Conservation (phyloP, 2,329 filamentous ascomycete species). For the Talaromyces sp. region DNA sequence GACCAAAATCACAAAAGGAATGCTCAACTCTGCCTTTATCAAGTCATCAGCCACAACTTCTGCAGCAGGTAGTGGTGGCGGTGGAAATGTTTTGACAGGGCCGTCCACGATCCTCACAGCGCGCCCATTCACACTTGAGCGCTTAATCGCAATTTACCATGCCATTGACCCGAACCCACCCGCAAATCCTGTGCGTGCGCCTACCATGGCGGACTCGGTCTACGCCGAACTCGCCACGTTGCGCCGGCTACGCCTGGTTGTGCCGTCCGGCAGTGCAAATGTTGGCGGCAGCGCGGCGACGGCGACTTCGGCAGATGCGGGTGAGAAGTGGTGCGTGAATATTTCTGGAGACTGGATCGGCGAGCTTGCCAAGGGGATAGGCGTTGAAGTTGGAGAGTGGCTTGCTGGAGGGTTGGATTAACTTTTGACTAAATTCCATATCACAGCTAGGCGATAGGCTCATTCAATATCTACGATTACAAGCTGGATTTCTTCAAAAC, state of each 20-base stretch:
- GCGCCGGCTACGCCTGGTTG: conserved; percentile 42
- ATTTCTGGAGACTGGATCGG: conserved; percentile 44
- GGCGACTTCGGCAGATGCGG: conserved; percentile 33
- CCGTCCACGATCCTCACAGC: conserved; percentile 37
- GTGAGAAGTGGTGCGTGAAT: conserved; percentile 46
- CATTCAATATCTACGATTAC: neutral
- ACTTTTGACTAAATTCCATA: neutral
- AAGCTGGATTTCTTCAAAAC: neutral
- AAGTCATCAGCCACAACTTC: conserved; percentile 34
- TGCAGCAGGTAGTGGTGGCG: conserved; percentile 22
- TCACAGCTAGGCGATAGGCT: neutral
- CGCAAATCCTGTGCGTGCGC: conserved; percentile 30
- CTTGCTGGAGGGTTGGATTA: conserved; percentile 35
- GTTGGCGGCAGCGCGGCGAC: conserved; percentile 18
- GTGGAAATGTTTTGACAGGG: conserved; percentile 16
- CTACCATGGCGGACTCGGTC: conserved; percentile 38
- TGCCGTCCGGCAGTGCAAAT: conserved; percentile 33
- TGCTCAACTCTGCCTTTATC: conserved; percentile 34
- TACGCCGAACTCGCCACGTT: conserved; percentile 43
- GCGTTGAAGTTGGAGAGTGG: conserved; percentile 43
- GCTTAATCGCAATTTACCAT: conserved; percentile 44
- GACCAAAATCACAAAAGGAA: conserved; percentile 37
- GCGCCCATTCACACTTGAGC: conserved; percentile 41
- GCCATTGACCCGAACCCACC: conserved; percentile 43
- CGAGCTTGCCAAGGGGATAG: conserved; percentile 39